Percentiles rank a stretch among this genome's conserved stretches.
Evolutionary conservation across 306 rosid genomes (phyloP).

Genomic region (Quercus ilex): DNA sequence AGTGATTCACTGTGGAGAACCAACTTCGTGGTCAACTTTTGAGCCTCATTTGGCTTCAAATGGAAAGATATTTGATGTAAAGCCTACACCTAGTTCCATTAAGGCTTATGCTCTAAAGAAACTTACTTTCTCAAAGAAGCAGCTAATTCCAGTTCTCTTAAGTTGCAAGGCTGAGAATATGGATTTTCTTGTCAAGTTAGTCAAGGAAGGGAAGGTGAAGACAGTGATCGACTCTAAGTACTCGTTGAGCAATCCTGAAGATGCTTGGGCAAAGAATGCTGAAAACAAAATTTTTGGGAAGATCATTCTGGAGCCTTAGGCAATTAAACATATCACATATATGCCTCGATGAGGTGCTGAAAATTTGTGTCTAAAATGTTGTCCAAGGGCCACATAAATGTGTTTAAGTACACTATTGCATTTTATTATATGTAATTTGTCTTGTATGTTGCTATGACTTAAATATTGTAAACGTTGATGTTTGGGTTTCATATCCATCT

Average conservation of each 20-base stretch:
- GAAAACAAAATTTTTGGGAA: constrained; percentile 65
- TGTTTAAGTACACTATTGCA: too few relatives aligned
- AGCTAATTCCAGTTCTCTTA: constrained; percentile 32
- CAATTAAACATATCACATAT: too few relatives aligned
- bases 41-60: constrained; percentile 43
- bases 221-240: constrained; percentile 44
- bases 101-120: constrained; percentile 34
- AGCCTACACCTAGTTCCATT: constrained; percentile 26
- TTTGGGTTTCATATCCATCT: too few relatives aligned
- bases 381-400: too few relatives aligned
- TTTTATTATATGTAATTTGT: too few relatives aligned
- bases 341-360: too few relatives aligned
- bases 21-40: constrained; percentile 65
- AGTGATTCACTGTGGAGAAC: constrained; percentile 48
- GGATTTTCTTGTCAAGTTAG: constrained; percentile 34
- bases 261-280: constrained; percentile 73
- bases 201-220: constrained; percentile 63
- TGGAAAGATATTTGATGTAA: constrained; percentile 57
- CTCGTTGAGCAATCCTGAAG: constrained; percentile 65
- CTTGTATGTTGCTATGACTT: too few relatives aligned
- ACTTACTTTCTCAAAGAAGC: constrained; percentile 60
- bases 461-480: too few relatives aligned
- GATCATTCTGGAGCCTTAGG: constrained; percentile 52
- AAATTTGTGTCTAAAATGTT: too few relatives aligned
- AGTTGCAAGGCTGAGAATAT: constrained; percentile 39